Conservation (phyloP, 371 early-diverging fungal genomes). For the Rhizopus sp. region DNA sequence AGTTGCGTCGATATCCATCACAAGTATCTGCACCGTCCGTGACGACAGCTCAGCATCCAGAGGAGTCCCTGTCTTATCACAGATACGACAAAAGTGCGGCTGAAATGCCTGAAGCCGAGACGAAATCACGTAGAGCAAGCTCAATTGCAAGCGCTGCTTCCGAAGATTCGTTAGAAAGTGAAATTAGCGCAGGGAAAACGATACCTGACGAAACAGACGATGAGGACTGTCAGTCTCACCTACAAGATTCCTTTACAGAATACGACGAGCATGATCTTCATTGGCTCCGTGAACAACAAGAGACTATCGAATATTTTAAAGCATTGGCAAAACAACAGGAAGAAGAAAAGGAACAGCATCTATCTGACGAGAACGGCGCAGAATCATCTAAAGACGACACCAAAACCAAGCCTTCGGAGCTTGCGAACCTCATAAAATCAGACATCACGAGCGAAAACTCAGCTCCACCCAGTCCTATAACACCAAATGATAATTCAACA, state of each 20-base stretch:
- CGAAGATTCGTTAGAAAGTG: constrained; percentile 35
- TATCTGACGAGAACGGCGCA: not conserved
- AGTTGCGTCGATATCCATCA: constrained; percentile 10
- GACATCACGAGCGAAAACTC: not conserved
- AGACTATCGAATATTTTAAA: constrained; percentile 25
- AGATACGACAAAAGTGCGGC: constrained; percentile 17
- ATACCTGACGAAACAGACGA: constrained; percentile 11
- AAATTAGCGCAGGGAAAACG: constrained; percentile 29
- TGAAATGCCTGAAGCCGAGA: constrained; percentile 3
- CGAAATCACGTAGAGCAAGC: not conserved
- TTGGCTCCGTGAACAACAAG: constrained; percentile 28
- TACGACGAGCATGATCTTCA: constrained; percentile 20
- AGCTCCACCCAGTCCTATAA: not conserved
- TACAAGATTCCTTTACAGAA: constrained; percentile 9
- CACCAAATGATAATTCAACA: not conserved
- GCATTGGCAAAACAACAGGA: not conserved
- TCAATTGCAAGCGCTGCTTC: constrained; percentile 23
- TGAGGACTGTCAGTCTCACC: constrained; percentile 7
- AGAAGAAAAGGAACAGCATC: not conserved
- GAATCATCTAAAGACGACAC: not conserved
- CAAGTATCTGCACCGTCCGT: constrained; percentile 9
- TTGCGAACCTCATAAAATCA: not conserved
- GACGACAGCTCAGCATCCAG: not conserved
- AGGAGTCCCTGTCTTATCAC: constrained; percentile 7
- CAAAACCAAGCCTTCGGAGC: not conserved